These are phyloP conservation scores for Neurospora africana DNA, from an alignment of 495 filamentous ascomycete genomes.

Conservation along the genomic window DNA sequence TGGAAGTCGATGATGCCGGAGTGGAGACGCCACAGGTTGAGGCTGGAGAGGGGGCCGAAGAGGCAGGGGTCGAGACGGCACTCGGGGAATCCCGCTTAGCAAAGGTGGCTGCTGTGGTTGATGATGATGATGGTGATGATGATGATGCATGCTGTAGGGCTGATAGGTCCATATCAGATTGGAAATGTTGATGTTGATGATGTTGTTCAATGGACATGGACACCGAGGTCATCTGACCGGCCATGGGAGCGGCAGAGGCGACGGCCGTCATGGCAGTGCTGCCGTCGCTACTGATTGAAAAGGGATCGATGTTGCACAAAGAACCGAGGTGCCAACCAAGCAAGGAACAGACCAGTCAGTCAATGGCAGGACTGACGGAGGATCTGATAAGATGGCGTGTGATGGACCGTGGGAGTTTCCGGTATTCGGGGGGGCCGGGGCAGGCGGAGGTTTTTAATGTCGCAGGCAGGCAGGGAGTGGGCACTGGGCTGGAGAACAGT, in stretches of 20 bases:
- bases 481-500: not conserved
- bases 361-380: not conserved
- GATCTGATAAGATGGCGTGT: not conserved
- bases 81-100: slow-evolving; percentile 7
- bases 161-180: not conserved
- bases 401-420: not conserved
- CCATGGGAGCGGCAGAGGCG: not conserved
- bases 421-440: not conserved
- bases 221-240: not conserved
- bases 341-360: not conserved
- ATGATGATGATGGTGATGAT: not conserved
- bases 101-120: slow-evolving; percentile 5
- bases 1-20: slow-evolving; percentile 10
- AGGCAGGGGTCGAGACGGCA: slow-evolving; percentile 16
- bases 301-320: not conserved
- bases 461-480: not conserved
- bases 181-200: slow-evolving; percentile 9
- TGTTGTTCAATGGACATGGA: not conserved
- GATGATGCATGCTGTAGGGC: not conserved
- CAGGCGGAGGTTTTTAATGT: not conserved
- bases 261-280: slow-evolving; percentile 5
- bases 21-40: slow-evolving; percentile 12
- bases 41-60: slow-evolving; percentile 17
- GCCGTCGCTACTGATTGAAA: not conserved
- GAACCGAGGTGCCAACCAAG: not conserved